Conservation (phyloP, 495 filamentous ascomycete genomes). For the Talaromyces borbonicus region DNA sequence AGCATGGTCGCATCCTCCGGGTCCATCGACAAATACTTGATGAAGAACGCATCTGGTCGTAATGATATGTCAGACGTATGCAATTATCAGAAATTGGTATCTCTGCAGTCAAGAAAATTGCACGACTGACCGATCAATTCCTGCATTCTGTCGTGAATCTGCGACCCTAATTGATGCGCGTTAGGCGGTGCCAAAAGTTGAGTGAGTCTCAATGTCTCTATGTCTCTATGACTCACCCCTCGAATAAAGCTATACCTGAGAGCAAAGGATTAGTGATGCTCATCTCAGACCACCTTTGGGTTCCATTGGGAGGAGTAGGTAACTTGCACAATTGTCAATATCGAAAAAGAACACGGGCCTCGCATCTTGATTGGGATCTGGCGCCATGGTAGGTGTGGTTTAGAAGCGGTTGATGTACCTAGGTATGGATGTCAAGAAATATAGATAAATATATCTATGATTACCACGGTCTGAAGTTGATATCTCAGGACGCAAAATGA, state of each 20-base stretch:
- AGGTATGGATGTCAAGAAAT: no score
- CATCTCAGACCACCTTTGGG: neutral
- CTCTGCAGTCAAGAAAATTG: neutral
- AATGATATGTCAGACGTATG: neutral
- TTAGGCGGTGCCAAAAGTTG: constrained; percentile 8
- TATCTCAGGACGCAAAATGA: no score
- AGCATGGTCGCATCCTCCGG: constrained; percentile 67
- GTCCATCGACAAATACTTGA: constrained; percentile 62
- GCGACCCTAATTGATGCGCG: constrained; percentile 37
- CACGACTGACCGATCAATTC: constrained; percentile 45
- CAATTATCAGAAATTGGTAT: no score
- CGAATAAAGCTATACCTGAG: constrained; percentile 40
- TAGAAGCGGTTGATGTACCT: no score
- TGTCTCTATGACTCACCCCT: constrained; percentile 32
- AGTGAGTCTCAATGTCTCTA: neutral
- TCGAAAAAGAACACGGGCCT: constrained; percentile 77
- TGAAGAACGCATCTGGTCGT: constrained; percentile 69
- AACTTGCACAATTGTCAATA: constrained; percentile 89
- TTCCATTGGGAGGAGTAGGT: neutral
- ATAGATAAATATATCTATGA: no score
- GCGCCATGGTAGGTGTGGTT: constrained; percentile 20
- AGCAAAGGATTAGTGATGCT: constrained; percentile 11
- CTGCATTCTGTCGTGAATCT: constrained; percentile 67
- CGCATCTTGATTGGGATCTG: constrained; percentile 20
- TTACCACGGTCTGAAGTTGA: no score